phyloP scores from a whole-genome alignment of 306 rosid species.

The Myrica gale region DNA sequence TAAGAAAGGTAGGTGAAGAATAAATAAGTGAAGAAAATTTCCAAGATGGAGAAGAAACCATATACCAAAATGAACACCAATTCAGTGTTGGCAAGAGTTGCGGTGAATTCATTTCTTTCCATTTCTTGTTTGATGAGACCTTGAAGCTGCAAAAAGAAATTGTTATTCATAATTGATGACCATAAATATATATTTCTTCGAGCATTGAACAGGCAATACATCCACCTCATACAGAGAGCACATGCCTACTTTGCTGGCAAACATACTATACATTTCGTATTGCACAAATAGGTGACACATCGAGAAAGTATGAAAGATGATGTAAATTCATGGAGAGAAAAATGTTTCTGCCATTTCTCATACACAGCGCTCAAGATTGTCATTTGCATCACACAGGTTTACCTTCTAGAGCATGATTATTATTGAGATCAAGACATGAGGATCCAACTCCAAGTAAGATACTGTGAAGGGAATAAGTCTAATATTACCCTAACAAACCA shows the following conservation, averaged over 20 bases:
- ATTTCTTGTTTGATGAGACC: slow-evolving; percentile 56
- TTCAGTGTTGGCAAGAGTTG: slow-evolving; percentile 62
- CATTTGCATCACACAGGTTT: too few relatives aligned
- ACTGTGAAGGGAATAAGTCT: too few relatives aligned
- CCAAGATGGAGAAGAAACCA: slow-evolving; percentile 6
- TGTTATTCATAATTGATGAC: slow-evolving; percentile 4
- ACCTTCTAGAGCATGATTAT: too few relatives aligned
- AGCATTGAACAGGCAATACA: neutral
- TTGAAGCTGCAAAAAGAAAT: slow-evolving; percentile 59
- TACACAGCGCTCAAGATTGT: too few relatives aligned
- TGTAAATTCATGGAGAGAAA: too few relatives aligned
- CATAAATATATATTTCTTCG: neutral
- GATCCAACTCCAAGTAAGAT: too few relatives aligned
- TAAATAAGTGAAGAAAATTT: slow-evolving; percentile 4
- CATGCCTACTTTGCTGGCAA: neutral
- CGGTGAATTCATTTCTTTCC: slow-evolving; percentile 61
- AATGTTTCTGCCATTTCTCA: too few relatives aligned
- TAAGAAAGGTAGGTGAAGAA: slow-evolving; percentile 17
- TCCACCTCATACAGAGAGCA: neutral
- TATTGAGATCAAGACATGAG: too few relatives aligned
- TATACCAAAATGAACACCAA: slow-evolving; percentile 75
- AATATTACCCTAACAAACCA: too few relatives aligned
- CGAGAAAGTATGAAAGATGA: neutral
- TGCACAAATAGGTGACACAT: neutral
- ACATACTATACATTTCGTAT: neutral